These are phyloP conservation scores for Selaginella tamariscina DNA, from an alignment of 75 land plant genomes.

Conservation along the genomic window DNA sequence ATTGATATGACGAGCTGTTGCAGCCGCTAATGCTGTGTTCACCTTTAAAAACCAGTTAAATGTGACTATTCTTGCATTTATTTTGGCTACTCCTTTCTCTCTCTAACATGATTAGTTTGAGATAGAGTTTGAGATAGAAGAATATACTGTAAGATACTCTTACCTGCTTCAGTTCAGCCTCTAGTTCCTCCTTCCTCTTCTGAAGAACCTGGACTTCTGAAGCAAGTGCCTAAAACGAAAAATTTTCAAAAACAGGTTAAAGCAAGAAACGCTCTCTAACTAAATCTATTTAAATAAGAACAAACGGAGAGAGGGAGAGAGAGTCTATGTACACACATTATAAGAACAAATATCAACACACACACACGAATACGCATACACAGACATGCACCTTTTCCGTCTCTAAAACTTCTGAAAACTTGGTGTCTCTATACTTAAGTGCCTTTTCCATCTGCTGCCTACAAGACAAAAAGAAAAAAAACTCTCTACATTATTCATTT, in stretches of 20 bases:
- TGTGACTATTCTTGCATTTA: background rate
- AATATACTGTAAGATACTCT: background rate
- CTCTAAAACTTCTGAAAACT: constrained; percentile 55
- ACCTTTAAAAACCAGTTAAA: constrained; percentile 32
- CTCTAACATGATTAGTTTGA: too few species aligned
- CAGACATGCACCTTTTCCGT: constrained; percentile 50
- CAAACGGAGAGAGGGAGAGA: too few species aligned
- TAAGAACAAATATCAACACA: too few species aligned
- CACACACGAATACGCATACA: too few species aligned
- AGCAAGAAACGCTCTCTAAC: background rate
- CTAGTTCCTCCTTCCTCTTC: constrained; percentile 47
- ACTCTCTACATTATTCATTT: too few species aligned
- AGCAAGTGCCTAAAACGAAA: constrained; percentile 40
- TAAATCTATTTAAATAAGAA: too few species aligned
- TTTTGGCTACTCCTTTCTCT: background rate
- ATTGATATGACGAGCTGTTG: constrained; percentile 50
- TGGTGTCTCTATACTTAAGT: constrained; percentile 45
- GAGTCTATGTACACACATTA: too few species aligned
- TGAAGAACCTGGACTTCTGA: constrained; percentile 46
- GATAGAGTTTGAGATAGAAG: constrained; percentile 7
- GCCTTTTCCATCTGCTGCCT: constrained; percentile 79
- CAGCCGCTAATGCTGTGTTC: constrained; percentile 38
- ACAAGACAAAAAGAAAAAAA: background rate
- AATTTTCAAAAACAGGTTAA: background rate
- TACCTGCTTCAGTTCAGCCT: constrained; percentile 66